Conservation (phyloP, 2,329 filamentous ascomycete species). For the Paraphoma sp. region DNA sequence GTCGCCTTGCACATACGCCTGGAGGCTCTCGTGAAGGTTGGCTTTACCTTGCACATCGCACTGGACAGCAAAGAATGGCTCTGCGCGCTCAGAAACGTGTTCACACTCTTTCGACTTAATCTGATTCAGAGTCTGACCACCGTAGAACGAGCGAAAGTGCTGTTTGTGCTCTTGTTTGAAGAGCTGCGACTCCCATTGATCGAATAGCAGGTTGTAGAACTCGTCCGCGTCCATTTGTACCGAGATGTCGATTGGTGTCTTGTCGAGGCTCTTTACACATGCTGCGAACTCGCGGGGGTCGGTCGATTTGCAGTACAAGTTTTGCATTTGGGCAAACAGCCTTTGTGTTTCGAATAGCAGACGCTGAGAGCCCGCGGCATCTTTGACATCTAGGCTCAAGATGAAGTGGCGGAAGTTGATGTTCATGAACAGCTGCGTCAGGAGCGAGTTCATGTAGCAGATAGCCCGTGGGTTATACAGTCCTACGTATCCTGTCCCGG, state of each 20-base stretch:
- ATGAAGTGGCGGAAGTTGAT: conserved; percentile 85
- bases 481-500: conserved; percentile 82
- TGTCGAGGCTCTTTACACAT: conserved; percentile 82
- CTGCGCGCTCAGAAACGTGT: conserved; percentile 88
- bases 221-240: conserved; percentile 98
- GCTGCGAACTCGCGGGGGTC: conserved; percentile 76
- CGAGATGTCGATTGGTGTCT: conserved; percentile 80
- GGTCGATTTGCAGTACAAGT: conserved; percentile 74
- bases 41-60: conserved; percentile 95
- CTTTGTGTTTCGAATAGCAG: conserved; percentile 80
- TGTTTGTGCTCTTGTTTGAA: conserved; percentile 71
- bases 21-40: conserved; percentile 82
- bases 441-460: conserved; percentile 93
- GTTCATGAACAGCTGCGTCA: conserved; percentile 98
- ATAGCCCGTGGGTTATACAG: conserved; percentile 93
- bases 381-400: conserved; percentile 61
- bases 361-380: conserved; percentile 64
- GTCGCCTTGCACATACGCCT: conserved; percentile 95
- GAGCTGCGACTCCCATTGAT: conserved; percentile 87
- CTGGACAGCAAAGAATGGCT: conserved; percentile 93
- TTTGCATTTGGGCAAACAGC: conserved; percentile 86
- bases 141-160: conserved; percentile 81
- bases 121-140: conserved; percentile 90
- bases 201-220: conserved; percentile 93
- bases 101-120: conserved; percentile 94